Evolutionary conservation across 1,284 basidiomycete species (phyloP).

Genomic region (Chalciporus piperatoides): DNA sequence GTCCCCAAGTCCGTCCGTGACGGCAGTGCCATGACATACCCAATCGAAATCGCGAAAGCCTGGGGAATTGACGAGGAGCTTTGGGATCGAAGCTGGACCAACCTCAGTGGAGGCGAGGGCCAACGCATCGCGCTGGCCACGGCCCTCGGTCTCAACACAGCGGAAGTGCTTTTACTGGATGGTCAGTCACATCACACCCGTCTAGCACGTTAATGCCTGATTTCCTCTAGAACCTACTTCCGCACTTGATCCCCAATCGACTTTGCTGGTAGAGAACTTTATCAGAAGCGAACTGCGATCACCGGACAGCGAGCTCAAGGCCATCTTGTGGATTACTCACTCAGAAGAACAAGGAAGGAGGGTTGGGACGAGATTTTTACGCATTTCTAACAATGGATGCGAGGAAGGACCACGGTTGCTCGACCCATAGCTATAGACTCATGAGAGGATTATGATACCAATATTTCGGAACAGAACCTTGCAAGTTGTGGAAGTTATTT

Average conservation of each 20-base stretch:
- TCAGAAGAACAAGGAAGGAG: constrained; percentile 74
- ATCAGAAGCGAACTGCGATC: constrained; percentile 52
- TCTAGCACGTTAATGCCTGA: background rate
- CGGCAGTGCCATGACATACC: constrained; percentile 35
- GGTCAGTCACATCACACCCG: constrained; percentile 46
- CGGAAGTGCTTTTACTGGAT: constrained; percentile 80
- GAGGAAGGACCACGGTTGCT: constrained; percentile 40
- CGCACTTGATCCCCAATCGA: constrained; percentile 72
- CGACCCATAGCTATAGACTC: constrained; percentile 17
- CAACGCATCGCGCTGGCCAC: constrained; percentile 78
- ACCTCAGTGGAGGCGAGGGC: constrained; percentile 78
- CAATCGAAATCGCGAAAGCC: constrained; percentile 52
- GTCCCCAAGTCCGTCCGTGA: constrained; percentile 22
- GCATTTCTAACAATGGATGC: constrained; percentile 45
- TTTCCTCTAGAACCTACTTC: constrained; percentile 73
- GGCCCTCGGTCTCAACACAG: constrained; percentile 66
- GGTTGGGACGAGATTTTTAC: constrained; percentile 68
- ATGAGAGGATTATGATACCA: background rate
- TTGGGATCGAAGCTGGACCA: constrained; percentile 77
- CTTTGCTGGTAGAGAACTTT: constrained; percentile 59
- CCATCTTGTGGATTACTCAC: constrained; percentile 85
- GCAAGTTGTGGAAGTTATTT: background rate
- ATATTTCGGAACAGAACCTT: background rate
- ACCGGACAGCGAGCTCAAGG: constrained; percentile 53
- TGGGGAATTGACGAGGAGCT: constrained; percentile 69